These are phyloP conservation scores for Filobasidium uniguttulatum DNA, from an alignment of 1,284 basidiomycete species.

Conservation along the genomic window DNA sequence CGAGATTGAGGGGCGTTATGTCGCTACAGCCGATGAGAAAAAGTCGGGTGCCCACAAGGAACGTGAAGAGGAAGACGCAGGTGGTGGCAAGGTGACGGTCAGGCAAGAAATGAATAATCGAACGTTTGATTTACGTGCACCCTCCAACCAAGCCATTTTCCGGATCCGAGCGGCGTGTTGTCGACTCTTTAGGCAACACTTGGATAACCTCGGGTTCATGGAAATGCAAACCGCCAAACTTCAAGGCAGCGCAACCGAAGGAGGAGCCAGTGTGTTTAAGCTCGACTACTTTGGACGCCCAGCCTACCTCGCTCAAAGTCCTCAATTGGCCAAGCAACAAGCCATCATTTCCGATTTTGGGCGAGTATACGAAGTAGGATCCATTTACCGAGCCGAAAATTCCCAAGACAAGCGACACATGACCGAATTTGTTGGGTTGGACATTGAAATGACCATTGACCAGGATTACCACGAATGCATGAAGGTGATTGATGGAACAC, in stretches of 20 bases:
- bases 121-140: constrained; percentile 28
- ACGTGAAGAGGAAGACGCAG: constrained; percentile 2
- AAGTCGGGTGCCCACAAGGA: constrained; percentile 13
- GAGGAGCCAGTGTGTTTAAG: constrained; percentile 93
- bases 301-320: constrained; percentile 91
- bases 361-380: constrained; percentile 90
- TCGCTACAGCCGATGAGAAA: constrained; percentile 31
- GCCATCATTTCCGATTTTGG: constrained; percentile 97
- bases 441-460: constrained; percentile 97
- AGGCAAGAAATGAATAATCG: constrained; percentile 12
- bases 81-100: constrained; percentile 3
- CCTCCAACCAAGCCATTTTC: constrained; percentile 44
- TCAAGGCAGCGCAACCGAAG: constrained; percentile 93
- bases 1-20: constrained; percentile 35
- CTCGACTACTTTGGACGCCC: constrained; percentile 87
- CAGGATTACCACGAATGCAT: constrained; percentile 97
- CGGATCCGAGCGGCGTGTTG: constrained; percentile 39
- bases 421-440: constrained; percentile 96
- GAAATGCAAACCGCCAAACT: constrained; percentile 98
- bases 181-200: constrained; percentile 39
- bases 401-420: constrained; percentile 95
- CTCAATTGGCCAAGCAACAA: constrained; percentile 98
- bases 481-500: constrained; percentile 69
- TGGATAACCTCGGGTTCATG: constrained; percentile 47
- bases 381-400: constrained; percentile 80